These are phyloP conservation scores for Talaromyces trachyspermus DNA, from an alignment of 495 filamentous ascomycete genomes.

Conservation along the genomic window DNA sequence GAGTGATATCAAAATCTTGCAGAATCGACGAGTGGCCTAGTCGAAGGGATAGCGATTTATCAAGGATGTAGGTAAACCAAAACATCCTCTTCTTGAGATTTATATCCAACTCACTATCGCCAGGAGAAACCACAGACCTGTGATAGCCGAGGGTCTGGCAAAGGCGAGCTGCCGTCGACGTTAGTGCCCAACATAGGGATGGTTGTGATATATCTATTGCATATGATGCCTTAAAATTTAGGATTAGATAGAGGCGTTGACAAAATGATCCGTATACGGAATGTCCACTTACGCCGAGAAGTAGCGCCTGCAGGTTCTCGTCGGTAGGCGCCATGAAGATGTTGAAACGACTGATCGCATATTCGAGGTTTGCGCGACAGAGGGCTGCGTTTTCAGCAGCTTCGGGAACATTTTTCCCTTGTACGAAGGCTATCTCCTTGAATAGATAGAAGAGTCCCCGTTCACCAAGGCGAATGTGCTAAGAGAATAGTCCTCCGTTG, in stretches of 20 bases:
- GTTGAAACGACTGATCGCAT: slow-evolving; percentile 47
- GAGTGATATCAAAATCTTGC: slow-evolving; percentile 58
- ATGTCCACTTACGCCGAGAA: slow-evolving; percentile 44
- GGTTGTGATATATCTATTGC: slow-evolving; percentile 57
- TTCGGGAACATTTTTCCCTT: slow-evolving; percentile 24
- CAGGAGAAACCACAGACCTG: slow-evolving; percentile 38
- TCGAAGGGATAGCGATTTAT: slow-evolving; percentile 56
- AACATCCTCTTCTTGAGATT: slow-evolving; percentile 41
- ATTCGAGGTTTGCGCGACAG: slow-evolving; percentile 53
- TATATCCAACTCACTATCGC: slow-evolving; percentile 29
- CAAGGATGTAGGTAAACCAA: slow-evolving; percentile 56
- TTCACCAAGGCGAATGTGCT: slow-evolving; percentile 50
- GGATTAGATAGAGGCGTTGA: background rate
- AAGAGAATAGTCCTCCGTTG: slow-evolving; percentile 48
- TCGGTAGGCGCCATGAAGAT: slow-evolving; percentile 49
- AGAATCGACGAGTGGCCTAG: slow-evolving; percentile 54
- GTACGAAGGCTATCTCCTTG: slow-evolving; percentile 34
- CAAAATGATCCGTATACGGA: background rate
- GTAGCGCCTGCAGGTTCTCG: slow-evolving; percentile 53
- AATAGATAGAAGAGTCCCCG: slow-evolving; percentile 51
- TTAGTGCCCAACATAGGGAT: slow-evolving; percentile 55
- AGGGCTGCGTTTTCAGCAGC: slow-evolving; percentile 13
- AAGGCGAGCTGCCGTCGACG: slow-evolving; percentile 48
- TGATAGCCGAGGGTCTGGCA: slow-evolving; percentile 62
- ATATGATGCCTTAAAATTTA: slow-evolving; percentile 33